These are phyloP conservation scores for Hysterangium stoloniferum DNA, from an alignment of 768 basidiomycete genomes.

Conservation along the genomic window DNA sequence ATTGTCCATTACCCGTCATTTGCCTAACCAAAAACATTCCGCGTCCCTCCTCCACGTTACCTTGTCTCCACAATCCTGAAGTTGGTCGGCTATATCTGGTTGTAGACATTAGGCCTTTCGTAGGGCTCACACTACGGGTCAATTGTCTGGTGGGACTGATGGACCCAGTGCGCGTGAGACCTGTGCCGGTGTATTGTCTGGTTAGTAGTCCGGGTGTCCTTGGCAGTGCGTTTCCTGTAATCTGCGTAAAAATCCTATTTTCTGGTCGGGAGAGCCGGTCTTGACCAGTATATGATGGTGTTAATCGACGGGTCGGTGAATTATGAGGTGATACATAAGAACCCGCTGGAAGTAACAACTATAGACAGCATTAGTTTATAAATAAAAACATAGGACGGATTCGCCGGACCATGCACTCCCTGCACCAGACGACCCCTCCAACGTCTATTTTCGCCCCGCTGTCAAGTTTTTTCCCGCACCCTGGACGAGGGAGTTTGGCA, in stretches of 20 bases:
- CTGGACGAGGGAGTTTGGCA: constrained; percentile 41
- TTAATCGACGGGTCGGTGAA: constrained; percentile 46
- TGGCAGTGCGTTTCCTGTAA: constrained; percentile 63
- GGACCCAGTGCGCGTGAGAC: constrained; percentile 63
- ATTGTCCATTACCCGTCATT: constrained; percentile 49
- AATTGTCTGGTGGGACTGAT: constrained; percentile 63
- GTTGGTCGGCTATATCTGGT: constrained; percentile 51
- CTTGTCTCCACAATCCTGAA: constrained; percentile 55
- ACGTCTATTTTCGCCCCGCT: constrained; percentile 70
- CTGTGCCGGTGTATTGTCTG: constrained; percentile 25
- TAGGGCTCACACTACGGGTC: constrained; percentile 44
- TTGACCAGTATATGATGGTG: constrained; percentile 36
- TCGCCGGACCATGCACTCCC: constrained; percentile 66
- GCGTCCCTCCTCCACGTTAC: constrained; percentile 60
- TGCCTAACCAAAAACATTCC: constrained; percentile 74
- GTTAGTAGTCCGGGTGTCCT: constrained; percentile 36
- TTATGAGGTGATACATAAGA: constrained; percentile 37
- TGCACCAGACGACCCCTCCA: constrained; percentile 72
- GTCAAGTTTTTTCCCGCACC: constrained; percentile 78
- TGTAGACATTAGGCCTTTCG: constrained; percentile 48
- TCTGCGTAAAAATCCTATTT: constrained; percentile 29
- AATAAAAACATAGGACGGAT: constrained; percentile 10
- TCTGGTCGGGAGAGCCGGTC: neutral
- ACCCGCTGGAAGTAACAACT: constrained; percentile 48
- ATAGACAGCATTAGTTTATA: constrained; percentile 6